These are phyloP conservation scores for Cystobasidium sp. DNA, from an alignment of 1,284 basidiomycete species.

Conservation along the genomic window DNA sequence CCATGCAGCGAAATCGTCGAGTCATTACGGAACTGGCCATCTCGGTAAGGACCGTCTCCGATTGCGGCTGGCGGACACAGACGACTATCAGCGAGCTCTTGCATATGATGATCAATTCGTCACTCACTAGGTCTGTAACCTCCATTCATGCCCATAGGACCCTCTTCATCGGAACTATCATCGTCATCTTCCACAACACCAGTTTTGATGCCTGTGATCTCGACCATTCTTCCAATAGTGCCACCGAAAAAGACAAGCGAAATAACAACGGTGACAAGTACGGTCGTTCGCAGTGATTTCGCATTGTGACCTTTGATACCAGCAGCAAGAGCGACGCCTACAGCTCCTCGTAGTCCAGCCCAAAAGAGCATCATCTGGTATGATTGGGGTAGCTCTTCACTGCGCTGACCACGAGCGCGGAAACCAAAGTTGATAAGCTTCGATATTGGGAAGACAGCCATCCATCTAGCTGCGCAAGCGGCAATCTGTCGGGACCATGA, in stretches of 20 bases:
- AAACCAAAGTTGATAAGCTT: conserved; percentile 88
- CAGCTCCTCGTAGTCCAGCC: conserved; percentile 94
- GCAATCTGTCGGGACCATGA: conserved; percentile 63
- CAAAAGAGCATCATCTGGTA: conserved; percentile 90
- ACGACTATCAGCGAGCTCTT: not conserved
- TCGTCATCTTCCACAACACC: conserved; percentile 89
- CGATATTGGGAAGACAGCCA: conserved; percentile 95
- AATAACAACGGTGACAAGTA: conserved; percentile 92
- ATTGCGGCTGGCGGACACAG: not conserved
- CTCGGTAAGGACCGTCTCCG: conserved; percentile 15
- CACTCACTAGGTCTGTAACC: conserved; percentile 31
- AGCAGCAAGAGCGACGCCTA: conserved; percentile 93
- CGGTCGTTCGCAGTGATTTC: conserved; percentile 86
- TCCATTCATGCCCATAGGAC: conserved; percentile 49
- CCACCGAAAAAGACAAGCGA: conserved; percentile 96
- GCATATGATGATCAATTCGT: not conserved
- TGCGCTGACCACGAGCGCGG: conserved; percentile 79
- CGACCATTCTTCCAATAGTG: conserved; percentile 94
- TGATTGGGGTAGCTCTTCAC: conserved; percentile 87
- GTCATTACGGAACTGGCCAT: conserved; percentile 5
- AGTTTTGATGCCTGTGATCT: conserved; percentile 92
- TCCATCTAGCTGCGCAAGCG: conserved; percentile 92
- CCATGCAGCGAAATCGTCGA: conserved; percentile 16
- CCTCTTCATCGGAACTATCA: conserved; percentile 78
- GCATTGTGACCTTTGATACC: conserved; percentile 93